A percentile compares a stretch with the other conserved stretches of the same genome.
Conservation (phyloP, 345 rosid species). For the Schrenkiella parvula region DNA sequence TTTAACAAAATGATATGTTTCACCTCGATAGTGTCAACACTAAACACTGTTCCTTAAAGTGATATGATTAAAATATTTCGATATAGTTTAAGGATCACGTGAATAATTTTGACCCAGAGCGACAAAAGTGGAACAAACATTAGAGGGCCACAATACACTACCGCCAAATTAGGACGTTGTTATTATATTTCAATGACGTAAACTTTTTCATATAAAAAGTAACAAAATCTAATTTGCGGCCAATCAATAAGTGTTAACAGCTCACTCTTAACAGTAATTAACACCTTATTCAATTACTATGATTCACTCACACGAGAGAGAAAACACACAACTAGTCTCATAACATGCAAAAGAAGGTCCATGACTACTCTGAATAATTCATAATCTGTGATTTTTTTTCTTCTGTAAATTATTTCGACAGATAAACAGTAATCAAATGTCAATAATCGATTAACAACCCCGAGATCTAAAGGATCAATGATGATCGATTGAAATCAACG, state of each 20-base stretch:
- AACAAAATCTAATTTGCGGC: slow-evolving; percentile 7
- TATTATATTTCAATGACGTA: not conserved
- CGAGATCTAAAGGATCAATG: too few species aligned
- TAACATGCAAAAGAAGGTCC: not conserved
- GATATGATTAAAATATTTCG: not conserved
- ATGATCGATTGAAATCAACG: too few species aligned
- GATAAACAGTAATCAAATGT: not conserved
- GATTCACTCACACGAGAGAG: not conserved
- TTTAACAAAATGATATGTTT: not conserved
- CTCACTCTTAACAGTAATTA: slow-evolving; percentile 15
- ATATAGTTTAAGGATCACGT: slow-evolving; percentile 16
- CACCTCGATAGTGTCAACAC: slow-evolving; percentile 15
- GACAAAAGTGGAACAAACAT: slow-evolving; percentile 14
- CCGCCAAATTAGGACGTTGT: slow-evolving; percentile 9
- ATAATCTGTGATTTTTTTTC: not conserved
- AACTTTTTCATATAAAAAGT: not conserved
- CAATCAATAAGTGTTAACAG: slow-evolving; percentile 16
- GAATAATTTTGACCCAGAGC: not conserved
- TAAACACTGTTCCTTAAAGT: not conserved
- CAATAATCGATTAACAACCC: not conserved
- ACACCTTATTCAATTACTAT: not conserved
- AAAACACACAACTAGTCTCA: not conserved
- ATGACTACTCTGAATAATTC: not conserved
- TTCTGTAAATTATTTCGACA: not conserved
- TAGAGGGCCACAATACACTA: slow-evolving; percentile 16